Evolutionary conservation across 176 grass and related monocot species (phyloP), one percentile per base, ranked within the genome.

Genomic region (Canna indica): DNA sequence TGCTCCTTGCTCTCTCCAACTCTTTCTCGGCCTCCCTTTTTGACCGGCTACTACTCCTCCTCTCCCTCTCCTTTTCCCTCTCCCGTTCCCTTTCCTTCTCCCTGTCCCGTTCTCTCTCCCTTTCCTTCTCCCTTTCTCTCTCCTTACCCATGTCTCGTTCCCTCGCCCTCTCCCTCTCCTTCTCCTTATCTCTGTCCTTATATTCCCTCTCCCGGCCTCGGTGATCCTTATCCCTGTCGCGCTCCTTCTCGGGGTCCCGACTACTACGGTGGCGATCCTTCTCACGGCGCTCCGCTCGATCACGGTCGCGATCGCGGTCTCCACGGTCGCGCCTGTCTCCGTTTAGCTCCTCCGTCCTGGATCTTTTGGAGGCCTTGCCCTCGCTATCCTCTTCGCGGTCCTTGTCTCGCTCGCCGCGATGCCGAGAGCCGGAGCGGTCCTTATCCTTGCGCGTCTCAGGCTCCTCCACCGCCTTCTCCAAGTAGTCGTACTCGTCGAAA

Each of bases 401-500:
- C 52, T 60, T 59, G n/a, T 44, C 53, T 4, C 54, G 52, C 14
- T 57, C 33, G 35, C 53, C 35, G 35, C 36, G 34, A 42, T 29
- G 71, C 53, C 54, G 33, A 24, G 71, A 60, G 35, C 52, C 36
- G 20, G 32, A 18, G 34, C 52, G 71, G 6, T 73, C 71, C 71
- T 73, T 59, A 22, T 73, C 71, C 71, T 58, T 59, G 24, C 36
- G 52, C n/a, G 25, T 30, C 7, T 73, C 54, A 1, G 71, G 50
- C 12, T 42, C 54, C 71, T 73, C 71, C 33, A 73, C 71, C 6
- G 71, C 33, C 54, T 73, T 73, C 52, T 73, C 71, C 14, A 73
- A 31, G 71, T 73, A 73, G 4, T 73, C 71, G 25, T 73, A 61
- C 71, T 73, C 71, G 36, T 73, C 71, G 36, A 73, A 73, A 25